Percentiles rank a stretch among this genome's conserved stretches.
Conservation (phyloP, 2,329 filamentous ascomycete species). For the Penicillium capsulatum region DNA sequence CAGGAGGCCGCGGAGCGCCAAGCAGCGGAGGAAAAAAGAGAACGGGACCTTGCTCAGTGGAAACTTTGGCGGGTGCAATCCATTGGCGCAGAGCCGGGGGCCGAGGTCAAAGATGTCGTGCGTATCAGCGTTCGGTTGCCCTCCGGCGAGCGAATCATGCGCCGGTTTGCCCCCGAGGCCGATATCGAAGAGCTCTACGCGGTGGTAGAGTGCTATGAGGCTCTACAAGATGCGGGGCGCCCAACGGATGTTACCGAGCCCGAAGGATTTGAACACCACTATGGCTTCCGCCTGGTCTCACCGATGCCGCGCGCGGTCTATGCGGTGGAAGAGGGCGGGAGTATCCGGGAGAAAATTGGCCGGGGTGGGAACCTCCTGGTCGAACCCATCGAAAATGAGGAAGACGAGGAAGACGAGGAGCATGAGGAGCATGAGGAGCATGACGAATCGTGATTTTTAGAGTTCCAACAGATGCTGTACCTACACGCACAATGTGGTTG, state of each 20-base stretch:
- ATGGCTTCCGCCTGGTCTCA: constrained; percentile 78
- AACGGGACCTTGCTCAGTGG: constrained; percentile 65
- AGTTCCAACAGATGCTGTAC: too few species aligned
- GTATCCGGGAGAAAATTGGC: constrained; percentile 69
- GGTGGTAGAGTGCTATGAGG: constrained; percentile 85
- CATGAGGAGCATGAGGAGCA: constrained; percentile 3
- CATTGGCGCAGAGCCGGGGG: constrained; percentile 64
- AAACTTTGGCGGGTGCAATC: constrained; percentile 68
- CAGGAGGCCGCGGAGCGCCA: constrained; percentile 63
- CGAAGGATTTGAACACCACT: constrained; percentile 70
- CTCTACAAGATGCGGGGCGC: constrained; percentile 46
- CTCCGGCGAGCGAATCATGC: constrained; percentile 69
- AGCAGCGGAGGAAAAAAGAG: constrained; percentile 56
- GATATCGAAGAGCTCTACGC: constrained; percentile 87
- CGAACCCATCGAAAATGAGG: constrained; percentile 60
- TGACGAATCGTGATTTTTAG: background rate
- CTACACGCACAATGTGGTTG: too few species aligned
- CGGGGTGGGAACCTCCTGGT: constrained; percentile 85
- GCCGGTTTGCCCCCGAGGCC: constrained; percentile 66
- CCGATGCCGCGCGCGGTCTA: constrained; percentile 81
- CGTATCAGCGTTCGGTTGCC: constrained; percentile 62
- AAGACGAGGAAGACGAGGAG: constrained; percentile 48
- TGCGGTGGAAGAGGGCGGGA: constrained; percentile 61
- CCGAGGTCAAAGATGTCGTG: constrained; percentile 63
- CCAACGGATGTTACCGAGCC: constrained; percentile 51